These are phyloP conservation scores for Echria macrotheca DNA, from an alignment of 495 filamentous ascomycete species.

Conservation along the genomic window DNA sequence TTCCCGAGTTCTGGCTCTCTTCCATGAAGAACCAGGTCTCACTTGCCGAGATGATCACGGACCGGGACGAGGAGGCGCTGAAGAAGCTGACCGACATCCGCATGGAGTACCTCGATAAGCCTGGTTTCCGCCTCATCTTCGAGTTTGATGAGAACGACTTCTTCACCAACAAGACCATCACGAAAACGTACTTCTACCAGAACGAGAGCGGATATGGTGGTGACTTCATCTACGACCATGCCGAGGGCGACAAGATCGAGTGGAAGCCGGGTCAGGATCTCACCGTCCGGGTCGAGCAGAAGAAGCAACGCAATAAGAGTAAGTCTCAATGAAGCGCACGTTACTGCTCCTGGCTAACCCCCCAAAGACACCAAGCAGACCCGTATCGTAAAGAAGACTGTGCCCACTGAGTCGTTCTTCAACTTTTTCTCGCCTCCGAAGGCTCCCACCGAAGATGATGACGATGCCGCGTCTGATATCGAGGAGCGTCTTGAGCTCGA, in stretches of 20 bases:
- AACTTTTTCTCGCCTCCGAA: conserved; percentile 98
- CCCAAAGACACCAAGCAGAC: conserved; percentile 98
- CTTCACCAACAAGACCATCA: conserved; percentile 94
- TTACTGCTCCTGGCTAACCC: no score
- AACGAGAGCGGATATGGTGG: conserved; percentile 97
- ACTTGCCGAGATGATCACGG: conserved; percentile 95
- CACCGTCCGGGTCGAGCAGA: conserved; percentile 91
- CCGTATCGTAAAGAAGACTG: conserved; percentile 96
- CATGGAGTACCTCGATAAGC: conserved; percentile 98
- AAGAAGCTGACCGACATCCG: conserved; percentile 90
- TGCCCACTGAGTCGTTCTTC: conserved; percentile 98
- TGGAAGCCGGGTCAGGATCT: conserved; percentile 93
- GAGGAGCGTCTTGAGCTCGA: conserved; percentile 98
- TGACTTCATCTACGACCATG: conserved; percentile 99
- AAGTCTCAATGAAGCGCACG: no score
- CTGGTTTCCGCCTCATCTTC: conserved; percentile 96
- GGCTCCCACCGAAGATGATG: conserved; percentile 69
- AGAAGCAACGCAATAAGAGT: conserved; percentile 99
- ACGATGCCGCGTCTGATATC: conserved; percentile 81
- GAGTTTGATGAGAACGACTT: conserved; percentile 92
- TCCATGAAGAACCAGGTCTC: conserved; percentile 99
- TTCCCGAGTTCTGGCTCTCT: conserved; percentile 98
- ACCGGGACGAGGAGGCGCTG: conserved; percentile 88
- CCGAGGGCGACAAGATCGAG: conserved; percentile 94
- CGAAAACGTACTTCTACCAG: conserved; percentile 99